Evolutionary conservation across 1,284 basidiomycete genomes (phyloP), one percentile per base, ranked within the genome.

Genomic region (Irpex sp.): DNA sequence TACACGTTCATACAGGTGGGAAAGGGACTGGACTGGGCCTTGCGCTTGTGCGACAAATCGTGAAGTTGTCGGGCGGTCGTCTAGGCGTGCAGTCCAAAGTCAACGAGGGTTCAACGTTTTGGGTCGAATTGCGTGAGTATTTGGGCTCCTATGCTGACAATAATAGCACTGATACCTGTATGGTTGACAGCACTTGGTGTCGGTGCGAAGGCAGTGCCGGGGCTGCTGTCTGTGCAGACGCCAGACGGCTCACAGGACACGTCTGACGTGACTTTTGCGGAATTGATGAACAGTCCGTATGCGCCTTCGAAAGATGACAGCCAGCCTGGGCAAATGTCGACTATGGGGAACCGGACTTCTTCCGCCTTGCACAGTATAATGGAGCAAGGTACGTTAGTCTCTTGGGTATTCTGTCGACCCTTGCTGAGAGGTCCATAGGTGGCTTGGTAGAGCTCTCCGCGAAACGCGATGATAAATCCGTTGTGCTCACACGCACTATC

Each of bases 11-110:
- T 44, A 5, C 63, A 79, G 84, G 92, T 64, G 93, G 92, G 7
- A 95, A 95, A 77, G 94, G 94, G 2, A 94, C 92, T 0, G 93
- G 93, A 1, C 79, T 96, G 15, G 94, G 94, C 13, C 76, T 96
- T 26, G 93, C 93, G 1, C 83, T 96, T 21, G 93, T 96, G 17
- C 83, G 93, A 48, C 92, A 94, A 72, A 96, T 97, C 63, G 91
- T 97, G 66, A 93, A 91, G 75, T 79, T 94, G 40, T 89, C 85
- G 60, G 88, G 90, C 9, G 94, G 94, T 5, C 84, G 92, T 21
- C 78, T 95, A 7, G 92, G 94, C n/a, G 83, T 91, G 21, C 78
- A 76, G 65, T 89, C 87, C 3, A 85, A 86, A 71, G 78, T 84
- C 2, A 81, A 82, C 5, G 76, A 81, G 67, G 90, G 90, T 9